Conservation (phyloP, 805 yeast genomes). For the Metschnikowia noctiluminum region DNA sequence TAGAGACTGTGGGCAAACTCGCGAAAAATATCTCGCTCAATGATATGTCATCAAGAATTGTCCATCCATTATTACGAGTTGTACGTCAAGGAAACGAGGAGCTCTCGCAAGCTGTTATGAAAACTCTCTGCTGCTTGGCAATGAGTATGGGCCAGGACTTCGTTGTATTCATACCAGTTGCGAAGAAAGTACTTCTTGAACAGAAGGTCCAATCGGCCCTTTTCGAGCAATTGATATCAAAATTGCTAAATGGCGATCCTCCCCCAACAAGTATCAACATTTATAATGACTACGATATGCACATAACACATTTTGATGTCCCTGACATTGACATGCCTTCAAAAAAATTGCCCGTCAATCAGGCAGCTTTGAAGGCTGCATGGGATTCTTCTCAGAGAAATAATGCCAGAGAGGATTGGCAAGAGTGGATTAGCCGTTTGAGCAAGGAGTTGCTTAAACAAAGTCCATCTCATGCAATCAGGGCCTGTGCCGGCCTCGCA, state of each 20-base stretch:
- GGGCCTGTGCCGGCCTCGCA: constrained; percentile 90
- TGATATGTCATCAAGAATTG: constrained; percentile 87
- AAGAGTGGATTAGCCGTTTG: constrained; percentile 89
- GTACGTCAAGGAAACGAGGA: constrained; percentile 55
- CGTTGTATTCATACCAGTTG: constrained; percentile 79
- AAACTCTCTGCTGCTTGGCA: constrained; percentile 72
- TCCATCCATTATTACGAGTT: constrained; percentile 80
- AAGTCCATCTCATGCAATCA: constrained; percentile 88
- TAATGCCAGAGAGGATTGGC: constrained; percentile 94
- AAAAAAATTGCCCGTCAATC: constrained; percentile 69
- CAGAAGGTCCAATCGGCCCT: constrained; percentile 65
- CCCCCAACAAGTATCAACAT: constrained; percentile 72
- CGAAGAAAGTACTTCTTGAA: constrained; percentile 61
- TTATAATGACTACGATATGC: constrained; percentile 54
- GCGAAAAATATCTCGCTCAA: constrained; percentile 68
- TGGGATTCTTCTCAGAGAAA: constrained; percentile 87
- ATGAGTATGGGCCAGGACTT: constrained; percentile 83
- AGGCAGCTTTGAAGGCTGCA: constrained; percentile 64
- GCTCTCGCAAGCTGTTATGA: constrained; percentile 62
- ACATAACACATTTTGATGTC: constrained; percentile 43
- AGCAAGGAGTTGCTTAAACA: constrained; percentile 84
- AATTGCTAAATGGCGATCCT: constrained; percentile 79
- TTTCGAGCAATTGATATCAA: constrained; percentile 78
- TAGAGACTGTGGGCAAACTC: constrained; percentile 78
- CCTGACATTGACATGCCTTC: constrained; percentile 64